phyloP scores from a whole-genome alignment of 2,329 filamentous ascomycete species.

The Colletotrichum ledebouriae region DNA sequence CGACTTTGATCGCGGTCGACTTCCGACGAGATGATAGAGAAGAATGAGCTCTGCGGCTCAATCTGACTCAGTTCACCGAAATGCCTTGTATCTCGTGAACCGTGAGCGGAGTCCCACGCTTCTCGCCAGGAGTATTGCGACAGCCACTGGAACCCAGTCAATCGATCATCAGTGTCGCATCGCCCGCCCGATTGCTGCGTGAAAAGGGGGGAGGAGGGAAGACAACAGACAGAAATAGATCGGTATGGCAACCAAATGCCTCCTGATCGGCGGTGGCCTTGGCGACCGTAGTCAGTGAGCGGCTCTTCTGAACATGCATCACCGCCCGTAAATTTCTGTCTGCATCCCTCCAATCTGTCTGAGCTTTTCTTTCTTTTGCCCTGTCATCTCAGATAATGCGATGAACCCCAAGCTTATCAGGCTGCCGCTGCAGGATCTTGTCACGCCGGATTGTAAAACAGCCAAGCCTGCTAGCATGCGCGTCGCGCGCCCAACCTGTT shows the following conservation, averaged over 20 bases:
- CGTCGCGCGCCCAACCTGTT: conserved; percentile 5
- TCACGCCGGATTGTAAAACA: neutral
- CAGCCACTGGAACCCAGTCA: neutral
- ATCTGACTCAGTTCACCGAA: neutral
- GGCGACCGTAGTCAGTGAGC: conserved; percentile 3
- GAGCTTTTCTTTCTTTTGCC: neutral
- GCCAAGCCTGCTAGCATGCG: conserved; percentile 3
- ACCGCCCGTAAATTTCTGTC: neutral
- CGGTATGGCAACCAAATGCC: neutral
- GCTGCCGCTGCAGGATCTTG: neutral
- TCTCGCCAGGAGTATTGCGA: conserved; percentile 5
- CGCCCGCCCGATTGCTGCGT: neutral
- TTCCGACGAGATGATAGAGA: neutral
- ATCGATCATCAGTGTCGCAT: conserved; percentile 13
- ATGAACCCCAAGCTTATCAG: conserved; percentile 10
- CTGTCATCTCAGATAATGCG: conserved; percentile 8
- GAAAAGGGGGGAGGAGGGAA: neutral
- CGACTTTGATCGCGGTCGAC: neutral
- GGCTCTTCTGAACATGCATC: conserved; percentile 6
- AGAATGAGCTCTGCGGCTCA: neutral
- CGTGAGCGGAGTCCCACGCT: conserved; percentile 2
- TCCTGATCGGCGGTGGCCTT: neutral
- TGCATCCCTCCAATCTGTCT: neutral
- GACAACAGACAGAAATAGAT: conserved; percentile 17
- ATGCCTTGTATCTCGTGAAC: neutral